phyloP scores from a whole-genome alignment of 805 yeast species.

The Spathaspora passalidarum region DNA sequence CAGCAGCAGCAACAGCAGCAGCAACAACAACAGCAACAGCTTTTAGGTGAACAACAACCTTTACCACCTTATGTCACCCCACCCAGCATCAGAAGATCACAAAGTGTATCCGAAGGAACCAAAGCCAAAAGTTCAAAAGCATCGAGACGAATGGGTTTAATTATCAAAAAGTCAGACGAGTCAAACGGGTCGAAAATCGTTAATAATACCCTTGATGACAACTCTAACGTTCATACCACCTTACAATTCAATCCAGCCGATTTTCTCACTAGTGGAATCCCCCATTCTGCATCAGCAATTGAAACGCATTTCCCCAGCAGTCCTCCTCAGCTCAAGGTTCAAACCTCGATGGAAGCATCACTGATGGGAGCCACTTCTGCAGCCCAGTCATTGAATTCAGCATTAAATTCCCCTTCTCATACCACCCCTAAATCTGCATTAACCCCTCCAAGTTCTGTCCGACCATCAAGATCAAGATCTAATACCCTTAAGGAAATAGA shows the following conservation, averaged over 20 bases:
- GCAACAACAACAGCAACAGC: conserved; percentile 8
- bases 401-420: neutral
- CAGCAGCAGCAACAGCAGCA: conserved; percentile 1
- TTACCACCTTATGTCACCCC: neutral
- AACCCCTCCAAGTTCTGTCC: conserved; percentile 11
- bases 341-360: neutral
- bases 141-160: conserved; percentile 73
- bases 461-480: conserved; percentile 27
- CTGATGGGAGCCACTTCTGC: neutral
- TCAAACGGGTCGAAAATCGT: neutral
- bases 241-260: conserved; percentile 1
- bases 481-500: conserved; percentile 36
- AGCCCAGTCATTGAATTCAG: neutral
- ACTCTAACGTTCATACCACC: neutral
- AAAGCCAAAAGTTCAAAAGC: conserved; percentile 45
- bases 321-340: conserved; percentile 2
- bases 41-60: neutral
- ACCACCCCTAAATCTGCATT: neutral
- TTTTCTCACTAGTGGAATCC: neutral
- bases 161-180: conserved; percentile 45
- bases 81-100: conserved; percentile 65
- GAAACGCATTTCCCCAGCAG: conserved; percentile 6
- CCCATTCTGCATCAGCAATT: conserved; percentile 19
- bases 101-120: conserved; percentile 65
- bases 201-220: conserved; percentile 2